These are phyloP conservation scores for Aspergillus vadensis DNA, from an alignment of 2,329 filamentous ascomycete genomes.

Conservation along the genomic window DNA sequence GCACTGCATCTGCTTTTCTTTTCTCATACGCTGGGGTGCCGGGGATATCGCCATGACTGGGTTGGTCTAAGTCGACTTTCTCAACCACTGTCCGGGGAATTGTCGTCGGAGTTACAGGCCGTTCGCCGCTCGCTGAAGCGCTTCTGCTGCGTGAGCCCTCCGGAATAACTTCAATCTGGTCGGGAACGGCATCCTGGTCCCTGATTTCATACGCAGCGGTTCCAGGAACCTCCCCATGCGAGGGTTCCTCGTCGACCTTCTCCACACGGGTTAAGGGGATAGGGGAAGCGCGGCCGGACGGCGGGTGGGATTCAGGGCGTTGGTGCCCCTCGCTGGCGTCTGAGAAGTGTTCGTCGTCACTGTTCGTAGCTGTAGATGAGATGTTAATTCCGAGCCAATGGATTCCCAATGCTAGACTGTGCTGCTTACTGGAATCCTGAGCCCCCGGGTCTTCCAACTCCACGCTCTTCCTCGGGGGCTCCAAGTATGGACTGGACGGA, in stretches of 20 bases:
- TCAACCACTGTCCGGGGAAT: constrained; percentile 64
- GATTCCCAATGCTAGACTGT: not conserved
- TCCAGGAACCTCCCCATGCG: constrained; percentile 64
- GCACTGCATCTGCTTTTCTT: constrained; percentile 60
- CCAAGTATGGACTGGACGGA: constrained; percentile 47
- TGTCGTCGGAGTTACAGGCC: constrained; percentile 53
- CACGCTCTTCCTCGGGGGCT: constrained; percentile 57
- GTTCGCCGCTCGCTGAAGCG: constrained; percentile 44
- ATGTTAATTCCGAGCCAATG: not conserved
- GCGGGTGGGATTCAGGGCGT: constrained; percentile 36
- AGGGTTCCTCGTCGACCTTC: constrained; percentile 60
- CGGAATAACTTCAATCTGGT: constrained; percentile 62
- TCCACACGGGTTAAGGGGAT: constrained; percentile 65
- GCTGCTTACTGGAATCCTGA: constrained; percentile 54
- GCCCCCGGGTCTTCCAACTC: constrained; percentile 60
- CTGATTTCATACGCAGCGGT: constrained; percentile 62
- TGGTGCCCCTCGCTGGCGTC: constrained; percentile 62
- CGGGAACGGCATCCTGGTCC: constrained; percentile 62
- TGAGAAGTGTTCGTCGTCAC: constrained; percentile 64
- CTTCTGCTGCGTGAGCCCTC: constrained; percentile 46
- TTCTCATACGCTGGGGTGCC: constrained; percentile 61
- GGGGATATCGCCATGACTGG: constrained; percentile 63
- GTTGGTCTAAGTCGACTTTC: constrained; percentile 59
- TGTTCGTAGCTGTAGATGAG: constrained; percentile 49
- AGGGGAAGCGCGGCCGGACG: constrained; percentile 52